Evolutionary conservation across 2,329 filamentous ascomycete genomes (phyloP).

Genomic region (Paradendryphiella salina): DNA sequence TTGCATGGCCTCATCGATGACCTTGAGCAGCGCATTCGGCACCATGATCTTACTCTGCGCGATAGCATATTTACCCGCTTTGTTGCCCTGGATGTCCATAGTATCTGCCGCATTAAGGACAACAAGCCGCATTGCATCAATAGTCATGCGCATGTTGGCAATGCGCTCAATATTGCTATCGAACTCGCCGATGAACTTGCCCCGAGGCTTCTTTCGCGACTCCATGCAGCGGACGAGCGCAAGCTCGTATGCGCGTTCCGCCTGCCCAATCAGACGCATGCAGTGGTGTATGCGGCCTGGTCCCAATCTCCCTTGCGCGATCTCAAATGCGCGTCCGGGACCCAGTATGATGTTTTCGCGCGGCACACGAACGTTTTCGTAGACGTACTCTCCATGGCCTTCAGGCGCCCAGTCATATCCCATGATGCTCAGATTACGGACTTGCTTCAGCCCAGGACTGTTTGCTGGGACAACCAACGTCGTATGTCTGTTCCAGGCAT

Average conservation of each 20-base stretch:
- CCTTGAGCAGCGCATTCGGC: conserved; percentile 46
- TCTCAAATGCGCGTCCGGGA: conserved; percentile 50
- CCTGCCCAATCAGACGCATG: conserved; percentile 50
- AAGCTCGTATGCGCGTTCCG: conserved; percentile 50
- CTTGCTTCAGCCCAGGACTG: conserved; percentile 46
- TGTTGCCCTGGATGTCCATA: conserved; percentile 50
- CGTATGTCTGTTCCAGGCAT: conserved; percentile 49
- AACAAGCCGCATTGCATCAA: conserved; percentile 48
- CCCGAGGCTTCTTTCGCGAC: conserved; percentile 46
- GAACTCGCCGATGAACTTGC: conserved; percentile 49
- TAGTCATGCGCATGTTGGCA: conserved; percentile 49
- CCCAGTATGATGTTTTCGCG: conserved; percentile 50
- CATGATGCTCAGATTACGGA: conserved; percentile 49
- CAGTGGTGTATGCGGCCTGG: conserved; percentile 51
- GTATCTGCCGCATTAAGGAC: conserved; percentile 50
- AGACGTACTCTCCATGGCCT: conserved; percentile 50
- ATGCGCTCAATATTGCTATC: conserved; percentile 50
- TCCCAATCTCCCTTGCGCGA: conserved; percentile 49
- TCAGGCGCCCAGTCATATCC: conserved; percentile 51
- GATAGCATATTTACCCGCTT: conserved; percentile 49
- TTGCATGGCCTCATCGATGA: conserved; percentile 52
- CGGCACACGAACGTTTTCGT: conserved; percentile 49
- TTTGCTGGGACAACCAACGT: conserved; percentile 48
- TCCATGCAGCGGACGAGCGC: conserved; percentile 47
- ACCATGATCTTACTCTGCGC: conserved; percentile 51